Conservation (phyloP, 768 basidiomycete genomes). For the Suillus bovinus region DNA sequence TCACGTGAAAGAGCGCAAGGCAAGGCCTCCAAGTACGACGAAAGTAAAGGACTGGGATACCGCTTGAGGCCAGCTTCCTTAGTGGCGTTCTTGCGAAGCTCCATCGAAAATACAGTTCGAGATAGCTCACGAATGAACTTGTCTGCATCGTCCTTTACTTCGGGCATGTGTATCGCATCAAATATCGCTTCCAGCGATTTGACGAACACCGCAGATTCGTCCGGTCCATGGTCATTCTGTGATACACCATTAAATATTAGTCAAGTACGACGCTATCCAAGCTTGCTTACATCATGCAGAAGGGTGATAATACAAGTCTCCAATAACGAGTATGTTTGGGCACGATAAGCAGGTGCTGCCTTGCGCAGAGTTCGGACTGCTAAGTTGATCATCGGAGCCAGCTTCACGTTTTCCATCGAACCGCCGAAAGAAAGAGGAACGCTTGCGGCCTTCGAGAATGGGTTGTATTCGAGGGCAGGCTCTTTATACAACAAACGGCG, state of each 20-base stretch:
- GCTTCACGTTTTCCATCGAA: conserved; percentile 58
- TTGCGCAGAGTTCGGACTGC: conserved; percentile 65
- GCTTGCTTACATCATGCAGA: conserved; percentile 68
- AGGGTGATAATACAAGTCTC: conserved; percentile 72
- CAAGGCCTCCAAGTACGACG: conserved; percentile 78
- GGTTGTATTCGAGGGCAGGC: conserved; percentile 68
- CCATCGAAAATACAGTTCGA: conserved; percentile 69
- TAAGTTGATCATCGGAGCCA: conserved; percentile 64
- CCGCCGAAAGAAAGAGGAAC: conserved; percentile 76
- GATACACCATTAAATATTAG: background rate
- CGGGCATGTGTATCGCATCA: conserved; percentile 69
- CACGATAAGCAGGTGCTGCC: conserved; percentile 46
- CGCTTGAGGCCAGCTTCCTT: conserved; percentile 55
- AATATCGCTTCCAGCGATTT: conserved; percentile 74
- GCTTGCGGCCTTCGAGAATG: conserved; percentile 70
- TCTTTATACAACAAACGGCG: conserved; percentile 82
- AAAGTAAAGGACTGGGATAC: conserved; percentile 56
- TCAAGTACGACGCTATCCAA: background rate
- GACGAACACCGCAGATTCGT: conserved; percentile 73
- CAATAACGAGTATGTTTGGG: conserved; percentile 65
- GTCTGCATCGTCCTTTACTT: conserved; percentile 69
- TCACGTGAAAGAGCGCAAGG: conserved; percentile 75
- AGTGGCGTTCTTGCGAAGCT: conserved; percentile 60
- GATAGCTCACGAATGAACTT: conserved; percentile 70
- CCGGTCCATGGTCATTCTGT: conserved; percentile 72